A percentile compares a stretch with the other conserved stretches of the same genome.
Conservation (phyloP, 2,329 filamentous ascomycete genomes). For the Huntiella savannae region DNA sequence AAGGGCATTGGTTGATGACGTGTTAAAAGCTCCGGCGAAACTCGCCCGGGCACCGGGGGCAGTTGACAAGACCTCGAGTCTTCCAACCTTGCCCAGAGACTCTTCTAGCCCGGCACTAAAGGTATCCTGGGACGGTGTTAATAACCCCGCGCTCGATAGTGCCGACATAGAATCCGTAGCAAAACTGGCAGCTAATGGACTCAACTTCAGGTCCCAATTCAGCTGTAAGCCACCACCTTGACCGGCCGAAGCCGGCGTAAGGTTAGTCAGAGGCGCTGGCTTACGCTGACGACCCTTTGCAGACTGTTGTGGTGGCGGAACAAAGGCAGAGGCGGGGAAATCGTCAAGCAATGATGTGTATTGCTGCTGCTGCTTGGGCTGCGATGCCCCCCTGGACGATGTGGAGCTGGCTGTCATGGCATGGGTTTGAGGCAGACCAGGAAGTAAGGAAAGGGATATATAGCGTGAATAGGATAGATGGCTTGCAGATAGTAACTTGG, state of each 20-base stretch:
- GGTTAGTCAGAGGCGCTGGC: conserved; percentile 3
- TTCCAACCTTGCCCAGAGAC: neutral
- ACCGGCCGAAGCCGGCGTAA: neutral
- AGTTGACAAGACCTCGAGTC: too few relatives aligned
- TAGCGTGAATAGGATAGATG: too few relatives aligned
- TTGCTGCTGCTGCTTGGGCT: neutral
- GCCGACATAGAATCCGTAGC: conserved; percentile 5
- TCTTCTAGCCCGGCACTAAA: conserved; percentile 3
- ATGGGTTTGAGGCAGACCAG: too few relatives aligned
- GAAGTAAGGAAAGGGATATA: too few relatives aligned
- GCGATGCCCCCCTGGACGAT: neutral
- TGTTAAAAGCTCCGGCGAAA: too few relatives aligned
- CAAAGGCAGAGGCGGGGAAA: neutral
- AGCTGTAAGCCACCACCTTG: conserved; percentile 6
- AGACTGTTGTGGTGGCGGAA: neutral
- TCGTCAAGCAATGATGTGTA: neutral
- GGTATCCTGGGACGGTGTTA: conserved; percentile 2
- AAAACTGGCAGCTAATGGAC: conserved; percentile 9
- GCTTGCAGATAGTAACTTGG: too few relatives aligned
- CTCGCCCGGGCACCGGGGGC: too few relatives aligned
- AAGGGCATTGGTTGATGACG: too few relatives aligned
- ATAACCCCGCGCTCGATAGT: conserved; percentile 2
- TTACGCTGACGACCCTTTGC: conserved; percentile 1
- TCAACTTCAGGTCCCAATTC: conserved; percentile 10
- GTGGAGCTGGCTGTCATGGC: too few relatives aligned